Conservation (phyloP, 2,329 filamentous ascomycete species). For the Meredithiella fracta region DNA sequence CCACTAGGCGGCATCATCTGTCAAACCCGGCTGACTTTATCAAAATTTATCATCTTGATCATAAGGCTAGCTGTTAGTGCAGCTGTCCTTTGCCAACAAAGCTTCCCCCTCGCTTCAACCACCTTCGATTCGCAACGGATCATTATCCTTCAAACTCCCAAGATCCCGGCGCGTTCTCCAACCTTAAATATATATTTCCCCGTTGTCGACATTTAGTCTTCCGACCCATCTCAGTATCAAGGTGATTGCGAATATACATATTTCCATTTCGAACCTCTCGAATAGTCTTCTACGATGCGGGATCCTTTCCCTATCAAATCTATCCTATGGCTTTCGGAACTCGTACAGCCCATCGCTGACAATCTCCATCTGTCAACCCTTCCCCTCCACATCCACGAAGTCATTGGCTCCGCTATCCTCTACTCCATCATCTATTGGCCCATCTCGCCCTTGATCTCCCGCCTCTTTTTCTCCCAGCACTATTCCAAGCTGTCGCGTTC, state of each 20-base stretch:
- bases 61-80: neutral
- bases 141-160: neutral
- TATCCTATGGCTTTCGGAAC: slow-evolving; percentile 37
- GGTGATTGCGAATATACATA: neutral
- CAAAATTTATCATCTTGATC: neutral
- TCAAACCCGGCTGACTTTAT: neutral
- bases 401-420: slow-evolving; percentile 45
- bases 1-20: neutral
- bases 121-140: neutral
- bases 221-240: neutral
- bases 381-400: slow-evolving; percentile 62
- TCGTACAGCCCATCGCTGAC: slow-evolving; percentile 48
- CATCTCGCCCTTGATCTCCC: slow-evolving; percentile 51
- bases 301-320: slow-evolving; percentile 55
- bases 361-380: slow-evolving; percentile 46
- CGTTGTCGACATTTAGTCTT: neutral
- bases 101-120: neutral
- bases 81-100: neutral
- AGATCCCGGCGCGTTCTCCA: neutral
- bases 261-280: neutral
- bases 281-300: slow-evolving; percentile 35
- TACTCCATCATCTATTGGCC: slow-evolving; percentile 54
- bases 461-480: slow-evolving; percentile 40
- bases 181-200: neutral
- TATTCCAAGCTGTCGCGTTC: slow-evolving; percentile 51